phyloP scores from a whole-genome alignment of 2,329 filamentous ascomycete species.

The Aspergillus sp. region DNA sequence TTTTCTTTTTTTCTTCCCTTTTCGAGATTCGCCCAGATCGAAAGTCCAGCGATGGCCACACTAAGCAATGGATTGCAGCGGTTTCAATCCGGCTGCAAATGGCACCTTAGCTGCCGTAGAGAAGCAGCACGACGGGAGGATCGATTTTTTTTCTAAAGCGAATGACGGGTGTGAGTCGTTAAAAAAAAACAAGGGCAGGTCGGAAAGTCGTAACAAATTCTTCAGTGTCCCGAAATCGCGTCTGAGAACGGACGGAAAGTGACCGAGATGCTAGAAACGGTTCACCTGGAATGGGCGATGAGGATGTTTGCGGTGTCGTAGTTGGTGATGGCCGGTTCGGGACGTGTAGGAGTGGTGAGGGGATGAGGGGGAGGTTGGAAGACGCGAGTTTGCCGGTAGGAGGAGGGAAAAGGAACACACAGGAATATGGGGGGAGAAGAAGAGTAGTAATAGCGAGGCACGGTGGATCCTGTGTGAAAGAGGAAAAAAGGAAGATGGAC shows the following conservation, averaged over 20 bases:
- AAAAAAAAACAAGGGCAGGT: neutral
- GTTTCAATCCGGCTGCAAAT: slow-evolving; percentile 18
- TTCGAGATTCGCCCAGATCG: slow-evolving; percentile 6
- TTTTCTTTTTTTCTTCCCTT: neutral
- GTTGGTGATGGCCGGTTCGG: slow-evolving; percentile 17
- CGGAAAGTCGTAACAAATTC: neutral
- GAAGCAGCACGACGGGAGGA: slow-evolving; percentile 13
- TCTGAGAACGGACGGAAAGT: slow-evolving; percentile 5
- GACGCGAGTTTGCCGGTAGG: slow-evolving; percentile 22
- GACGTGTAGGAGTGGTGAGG: slow-evolving; percentile 23
- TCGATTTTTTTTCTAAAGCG: neutral
- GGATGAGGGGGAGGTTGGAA: slow-evolving; percentile 21
- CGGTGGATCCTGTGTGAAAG: slow-evolving; percentile 21
- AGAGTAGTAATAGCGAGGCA: slow-evolving; percentile 18
- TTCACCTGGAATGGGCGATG: slow-evolving; percentile 1
- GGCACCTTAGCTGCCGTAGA: slow-evolving; percentile 21
- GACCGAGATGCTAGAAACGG: neutral
- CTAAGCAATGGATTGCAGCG: slow-evolving; percentile 20
- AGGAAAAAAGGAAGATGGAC: slow-evolving; percentile 23
- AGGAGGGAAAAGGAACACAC: slow-evolving; percentile 17
- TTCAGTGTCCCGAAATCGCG: slow-evolving; percentile 6
- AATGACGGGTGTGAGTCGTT: neutral
- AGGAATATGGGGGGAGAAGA: slow-evolving; percentile 26
- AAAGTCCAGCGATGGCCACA: slow-evolving; percentile 14
- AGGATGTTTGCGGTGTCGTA: slow-evolving; percentile 9